Base-by-base conservation (phyloP, 1,139 yeast species). In the Saccharomyces hybrid region DNA sequence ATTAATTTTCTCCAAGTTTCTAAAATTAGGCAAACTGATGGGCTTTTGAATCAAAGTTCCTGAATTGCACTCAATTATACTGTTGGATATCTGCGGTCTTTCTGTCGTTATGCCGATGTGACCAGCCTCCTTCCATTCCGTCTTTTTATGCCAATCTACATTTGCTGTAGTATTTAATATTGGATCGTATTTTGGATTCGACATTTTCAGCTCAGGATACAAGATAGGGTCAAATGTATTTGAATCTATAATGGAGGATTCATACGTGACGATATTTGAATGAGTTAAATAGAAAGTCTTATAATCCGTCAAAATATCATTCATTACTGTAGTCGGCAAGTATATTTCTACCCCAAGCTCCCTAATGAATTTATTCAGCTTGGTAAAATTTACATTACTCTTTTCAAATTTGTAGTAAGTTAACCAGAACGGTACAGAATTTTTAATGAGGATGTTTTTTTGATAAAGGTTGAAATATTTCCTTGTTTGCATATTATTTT, bases 51-150 rank as follows among this genome's bases (percentile, higher is more conserved):
- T 63, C 31, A 64, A 62, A 13, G 54, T 32, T 32, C 59, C 63
- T 1, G 65, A 54, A 16, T 62, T 63, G 8, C 63, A 65, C 9
- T 68, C 71, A 5, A 68, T 58, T 51, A 74, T 71, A 2, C 78
- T 57, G 61, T 83, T 84, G 2, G 81, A 76, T 28, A 84, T 72
- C 41, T 76, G 77, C 0, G 93, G 93, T 46, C 74, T 73, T 9
- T 76, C 77, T 3, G 81, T 82, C 3, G 73, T 65, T 2, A 82
- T 74, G 0, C 87, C 86, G 1, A 88, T 83, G 62, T 83, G 87
- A 0, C 84, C 87, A 57, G 76, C 76, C 55, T 82, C 84, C 51
- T 67, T 76, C 38, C 54, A 64, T 29, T 66, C 63, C 6, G 71
- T 57, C 23, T 73, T 59, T 56, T 73, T 76, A 53, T 75, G 55